Conservation (phyloP, 768 basidiomycete species). For the Inosperma sp. region DNA sequence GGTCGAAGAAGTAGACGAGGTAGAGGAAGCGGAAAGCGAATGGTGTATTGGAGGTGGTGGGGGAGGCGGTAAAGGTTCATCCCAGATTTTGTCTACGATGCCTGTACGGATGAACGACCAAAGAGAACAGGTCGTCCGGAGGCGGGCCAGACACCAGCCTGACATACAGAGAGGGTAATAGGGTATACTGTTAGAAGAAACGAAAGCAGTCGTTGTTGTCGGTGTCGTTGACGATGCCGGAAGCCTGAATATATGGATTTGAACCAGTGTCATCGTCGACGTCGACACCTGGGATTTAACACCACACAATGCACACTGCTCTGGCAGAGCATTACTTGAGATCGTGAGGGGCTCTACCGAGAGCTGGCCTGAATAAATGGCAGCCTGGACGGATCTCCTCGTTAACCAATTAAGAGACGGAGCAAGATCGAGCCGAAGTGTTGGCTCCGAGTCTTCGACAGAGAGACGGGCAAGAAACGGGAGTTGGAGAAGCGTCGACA, state of each 20-base stretch:
- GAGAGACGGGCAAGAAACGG: slow-evolving; percentile 75
- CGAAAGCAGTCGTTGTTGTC: not conserved
- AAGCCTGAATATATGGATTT: too few species aligned
- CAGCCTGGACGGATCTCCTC: slow-evolving; percentile 73
- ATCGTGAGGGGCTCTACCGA: slow-evolving; percentile 82
- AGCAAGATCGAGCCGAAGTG: slow-evolving; percentile 88
- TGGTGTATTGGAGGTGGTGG: too few species aligned
- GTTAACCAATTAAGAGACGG: slow-evolving; percentile 94
- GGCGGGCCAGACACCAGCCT: slow-evolving; percentile 81
- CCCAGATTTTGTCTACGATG: slow-evolving; percentile 84
- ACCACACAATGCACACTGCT: too few species aligned
- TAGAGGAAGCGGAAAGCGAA: too few species aligned
- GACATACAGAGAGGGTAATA: slow-evolving; percentile 73
- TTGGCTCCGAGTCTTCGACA: slow-evolving; percentile 91
- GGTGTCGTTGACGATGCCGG: not conserved
- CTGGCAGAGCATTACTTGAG: too few species aligned
- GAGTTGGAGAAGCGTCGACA: slow-evolving; percentile 69
- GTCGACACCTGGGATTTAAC: too few species aligned
- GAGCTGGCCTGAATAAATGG: slow-evolving; percentile 84
- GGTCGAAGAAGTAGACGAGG: not conserved
- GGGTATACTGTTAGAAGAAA: not conserved
- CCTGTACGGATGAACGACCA: slow-evolving; percentile 86
- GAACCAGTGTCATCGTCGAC: too few species aligned
- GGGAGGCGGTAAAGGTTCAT: slow-evolving; percentile 74
- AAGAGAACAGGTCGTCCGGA: slow-evolving; percentile 82